Conservation (phyloP, 2,329 filamentous ascomycete genomes). For the Pseudomassariella vexata region DNA sequence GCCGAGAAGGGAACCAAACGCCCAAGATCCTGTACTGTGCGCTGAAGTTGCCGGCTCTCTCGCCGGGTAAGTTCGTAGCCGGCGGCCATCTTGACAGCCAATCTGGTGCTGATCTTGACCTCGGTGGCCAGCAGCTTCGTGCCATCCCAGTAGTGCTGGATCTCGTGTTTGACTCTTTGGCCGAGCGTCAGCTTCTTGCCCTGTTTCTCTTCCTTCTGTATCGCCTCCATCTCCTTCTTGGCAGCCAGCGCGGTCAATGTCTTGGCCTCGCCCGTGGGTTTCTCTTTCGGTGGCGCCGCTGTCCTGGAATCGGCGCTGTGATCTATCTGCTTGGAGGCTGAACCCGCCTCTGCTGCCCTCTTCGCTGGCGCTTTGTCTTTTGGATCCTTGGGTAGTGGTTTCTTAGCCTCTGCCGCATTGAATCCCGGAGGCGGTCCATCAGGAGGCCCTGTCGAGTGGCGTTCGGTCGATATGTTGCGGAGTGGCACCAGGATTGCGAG, state of each 20-base stretch:
- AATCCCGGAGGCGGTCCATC: constrained; percentile 80
- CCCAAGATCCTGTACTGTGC: constrained; percentile 89
- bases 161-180: constrained; percentile 94
- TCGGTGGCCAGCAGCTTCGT: constrained; percentile 91
- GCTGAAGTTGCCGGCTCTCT: constrained; percentile 86
- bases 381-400: constrained; percentile 65
- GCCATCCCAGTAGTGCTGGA: constrained; percentile 94
- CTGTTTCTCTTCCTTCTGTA: constrained; percentile 64
- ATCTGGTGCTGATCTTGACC: constrained; percentile 82
- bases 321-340: constrained; percentile 26
- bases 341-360: constrained; percentile 18
- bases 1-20: constrained; percentile 93
- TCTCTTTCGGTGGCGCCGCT: constrained; percentile 22
- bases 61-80: constrained; percentile 93
- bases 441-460: constrained; percentile 45
- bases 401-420: constrained; percentile 84
- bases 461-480: constrained; percentile 53
- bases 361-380: constrained; percentile 25
- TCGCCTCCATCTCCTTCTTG: constrained; percentile 55
- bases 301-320: constrained; percentile 14
- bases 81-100: constrained; percentile 95
- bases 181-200: constrained; percentile 82
- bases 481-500: constrained; percentile 52
- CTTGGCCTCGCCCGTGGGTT: constrained; percentile 30
- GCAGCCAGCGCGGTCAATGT: constrained; percentile 57